These are phyloP conservation scores for Penicillium psychrosexuale DNA, from an alignment of 2,329 filamentous ascomycete genomes.

Conservation along the genomic window DNA sequence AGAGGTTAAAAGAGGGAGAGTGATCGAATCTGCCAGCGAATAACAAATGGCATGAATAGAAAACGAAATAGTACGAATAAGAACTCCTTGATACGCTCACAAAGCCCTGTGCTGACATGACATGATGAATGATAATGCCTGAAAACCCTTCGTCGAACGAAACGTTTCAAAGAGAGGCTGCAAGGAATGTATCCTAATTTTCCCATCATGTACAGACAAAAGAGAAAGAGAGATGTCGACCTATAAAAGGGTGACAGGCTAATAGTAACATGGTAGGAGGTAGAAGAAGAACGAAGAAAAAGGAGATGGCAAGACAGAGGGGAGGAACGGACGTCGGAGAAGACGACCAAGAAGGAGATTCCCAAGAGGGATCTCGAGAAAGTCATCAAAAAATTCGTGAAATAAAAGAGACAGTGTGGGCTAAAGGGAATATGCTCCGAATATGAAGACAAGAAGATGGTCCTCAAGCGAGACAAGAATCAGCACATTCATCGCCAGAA, in stretches of 20 bases:
- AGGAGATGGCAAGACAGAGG: constrained; percentile 10
- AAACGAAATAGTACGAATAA: constrained; percentile 7
- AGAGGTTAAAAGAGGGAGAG: not conserved
- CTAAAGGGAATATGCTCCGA: constrained; percentile 16
- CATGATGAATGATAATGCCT: constrained; percentile 8
- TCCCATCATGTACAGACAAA: constrained; percentile 31
- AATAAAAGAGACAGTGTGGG: constrained; percentile 20
- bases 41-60: constrained; percentile 3
- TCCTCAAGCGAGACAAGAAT: constrained; percentile 8
- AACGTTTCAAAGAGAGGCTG: not conserved
- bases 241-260: constrained; percentile 14
- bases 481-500: constrained; percentile 21
- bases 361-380: not conserved
- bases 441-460: constrained; percentile 17
- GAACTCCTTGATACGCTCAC: constrained; percentile 10
- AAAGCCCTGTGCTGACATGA: constrained; percentile 9
- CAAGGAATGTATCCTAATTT: constrained; percentile 22
- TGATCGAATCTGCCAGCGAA: not conserved
- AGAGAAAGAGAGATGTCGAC: constrained; percentile 15
- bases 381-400: constrained; percentile 13
- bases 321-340: constrained; percentile 10
- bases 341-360: constrained; percentile 10
- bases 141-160: constrained; percentile 1
- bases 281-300: constrained; percentile 17
- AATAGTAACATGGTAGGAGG: constrained; percentile 16